phyloP scores from a whole-genome alignment of 2,329 filamentous ascomycete genomes.

The Geosmithia morbida region DNA sequence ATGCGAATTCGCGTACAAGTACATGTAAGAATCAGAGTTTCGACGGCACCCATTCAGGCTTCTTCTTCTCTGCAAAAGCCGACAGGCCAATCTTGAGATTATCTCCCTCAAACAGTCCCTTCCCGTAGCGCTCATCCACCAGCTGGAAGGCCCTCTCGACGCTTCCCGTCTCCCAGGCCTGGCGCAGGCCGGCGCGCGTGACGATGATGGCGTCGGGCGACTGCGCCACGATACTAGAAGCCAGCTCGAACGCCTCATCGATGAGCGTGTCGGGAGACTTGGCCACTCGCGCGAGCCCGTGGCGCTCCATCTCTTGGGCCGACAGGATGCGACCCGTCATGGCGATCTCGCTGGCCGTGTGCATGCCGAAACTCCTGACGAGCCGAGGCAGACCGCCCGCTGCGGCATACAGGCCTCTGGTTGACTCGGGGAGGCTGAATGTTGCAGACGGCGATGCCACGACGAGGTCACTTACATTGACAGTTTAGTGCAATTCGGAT shows the following conservation, averaged over 20 bases:
- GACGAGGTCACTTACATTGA: conserved; percentile 28
- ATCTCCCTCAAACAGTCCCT: conserved; percentile 22
- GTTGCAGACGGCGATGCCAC: conserved; percentile 33
- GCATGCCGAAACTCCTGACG: conserved; percentile 28
- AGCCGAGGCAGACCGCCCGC: conserved; percentile 36
- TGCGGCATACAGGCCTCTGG: conserved; percentile 36
- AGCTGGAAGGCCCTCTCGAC: conserved; percentile 23
- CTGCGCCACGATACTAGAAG: conserved; percentile 16
- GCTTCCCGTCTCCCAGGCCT: conserved; percentile 22
- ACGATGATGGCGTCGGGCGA: conserved; percentile 22
- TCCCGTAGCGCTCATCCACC: conserved; percentile 24
- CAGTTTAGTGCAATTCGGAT: too few relatives aligned
- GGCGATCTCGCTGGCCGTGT: conserved; percentile 32
- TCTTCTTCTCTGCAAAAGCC: conserved; percentile 35
- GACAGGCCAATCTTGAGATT: conserved; percentile 33
- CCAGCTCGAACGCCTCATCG: conserved; percentile 18
- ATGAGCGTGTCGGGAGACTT: conserved; percentile 17
- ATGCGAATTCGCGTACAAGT: background rate
- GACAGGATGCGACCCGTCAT: conserved; percentile 29
- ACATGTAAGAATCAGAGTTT: conserved; percentile 19
- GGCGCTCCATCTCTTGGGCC: conserved; percentile 25
- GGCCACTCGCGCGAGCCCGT: conserved; percentile 7
- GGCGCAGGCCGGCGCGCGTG: conserved; percentile 20
- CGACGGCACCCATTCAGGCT: conserved; percentile 31
- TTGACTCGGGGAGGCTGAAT: conserved; percentile 38